Conservation (phyloP, 2,329 filamentous ascomycete species). For the Arachnopeziza araneosa region DNA sequence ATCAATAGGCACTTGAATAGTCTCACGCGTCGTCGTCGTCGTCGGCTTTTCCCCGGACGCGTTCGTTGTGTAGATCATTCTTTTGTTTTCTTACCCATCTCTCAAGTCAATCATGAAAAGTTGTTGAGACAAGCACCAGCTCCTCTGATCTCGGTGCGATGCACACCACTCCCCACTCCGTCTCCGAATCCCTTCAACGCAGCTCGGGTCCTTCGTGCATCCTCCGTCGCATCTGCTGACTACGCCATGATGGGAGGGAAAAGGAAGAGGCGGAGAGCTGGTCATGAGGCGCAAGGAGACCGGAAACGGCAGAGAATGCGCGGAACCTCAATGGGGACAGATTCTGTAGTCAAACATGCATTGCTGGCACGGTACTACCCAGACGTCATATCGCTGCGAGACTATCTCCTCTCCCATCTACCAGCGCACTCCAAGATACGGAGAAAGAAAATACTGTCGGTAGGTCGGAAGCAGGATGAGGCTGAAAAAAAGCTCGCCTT, state of each 20-base stretch:
- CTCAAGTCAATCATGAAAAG: too few relatives aligned
- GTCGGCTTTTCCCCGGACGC: too few relatives aligned
- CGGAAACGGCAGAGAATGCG: conserved; percentile 25
- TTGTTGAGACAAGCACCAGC: too few relatives aligned
- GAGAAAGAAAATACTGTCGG: conserved; percentile 47
- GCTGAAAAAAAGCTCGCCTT: conserved; percentile 9
- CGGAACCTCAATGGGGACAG: conserved; percentile 9
- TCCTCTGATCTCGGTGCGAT: too few relatives aligned
- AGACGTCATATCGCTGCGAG: conserved; percentile 59
- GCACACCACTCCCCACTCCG: too few relatives aligned
- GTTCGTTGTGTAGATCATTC: too few relatives aligned
- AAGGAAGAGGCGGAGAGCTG: conserved; percentile 34
- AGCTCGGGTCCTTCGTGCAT: background rate
- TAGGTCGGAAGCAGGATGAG: conserved; percentile 26
- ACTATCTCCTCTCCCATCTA: conserved; percentile 62
- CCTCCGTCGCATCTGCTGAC: background rate
- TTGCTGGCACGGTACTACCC: conserved; percentile 66
- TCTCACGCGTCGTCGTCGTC: too few relatives aligned
- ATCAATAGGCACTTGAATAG: too few relatives aligned
- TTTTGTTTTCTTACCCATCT: too few relatives aligned
- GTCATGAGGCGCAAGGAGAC: conserved; percentile 12
- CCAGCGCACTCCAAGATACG: conserved; percentile 60
- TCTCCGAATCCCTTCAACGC: too few relatives aligned
- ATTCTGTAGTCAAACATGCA: conserved; percentile 43
- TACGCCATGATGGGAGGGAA: conserved; percentile 34